Conservation (phyloP, 1,139 yeast species). For the Meyerozyma guilliermondii region DNA sequence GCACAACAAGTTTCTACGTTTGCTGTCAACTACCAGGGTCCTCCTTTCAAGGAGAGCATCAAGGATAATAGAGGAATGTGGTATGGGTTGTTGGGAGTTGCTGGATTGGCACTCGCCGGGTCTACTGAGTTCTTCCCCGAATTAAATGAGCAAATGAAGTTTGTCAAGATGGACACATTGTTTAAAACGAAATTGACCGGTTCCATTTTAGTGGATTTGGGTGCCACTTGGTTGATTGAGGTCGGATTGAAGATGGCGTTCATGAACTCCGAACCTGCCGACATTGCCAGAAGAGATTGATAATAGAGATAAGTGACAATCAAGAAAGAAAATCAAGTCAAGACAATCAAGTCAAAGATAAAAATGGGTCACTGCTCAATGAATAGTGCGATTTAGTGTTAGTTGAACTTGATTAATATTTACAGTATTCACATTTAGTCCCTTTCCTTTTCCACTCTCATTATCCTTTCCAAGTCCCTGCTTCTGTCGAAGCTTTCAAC, state of each 20-base stretch:
- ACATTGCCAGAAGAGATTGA: constrained; percentile 60
- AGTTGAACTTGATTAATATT: constrained; percentile 2
- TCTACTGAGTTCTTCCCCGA: constrained; percentile 96
- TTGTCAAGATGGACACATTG: constrained; percentile 75
- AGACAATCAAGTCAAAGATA: too few relatives aligned
- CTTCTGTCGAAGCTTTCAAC: constrained; percentile 23
- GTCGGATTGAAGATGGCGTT: constrained; percentile 72
- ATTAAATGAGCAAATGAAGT: constrained; percentile 82
- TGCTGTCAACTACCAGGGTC: constrained; percentile 96
- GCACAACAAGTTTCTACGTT: constrained; percentile 97
- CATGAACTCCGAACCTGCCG: constrained; percentile 89
- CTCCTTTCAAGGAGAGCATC: constrained; percentile 92
- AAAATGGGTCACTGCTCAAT: too few relatives aligned
- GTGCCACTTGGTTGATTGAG: constrained; percentile 77
- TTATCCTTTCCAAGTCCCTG: constrained; percentile 15
- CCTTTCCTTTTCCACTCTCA: constrained; percentile 7
- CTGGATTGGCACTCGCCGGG: constrained; percentile 82
- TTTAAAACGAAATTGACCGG: constrained; percentile 77
- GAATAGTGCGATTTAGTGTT: too few relatives aligned
- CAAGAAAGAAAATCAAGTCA: too few relatives aligned
- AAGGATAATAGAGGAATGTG: constrained; percentile 94
- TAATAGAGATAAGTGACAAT: constrained; percentile 1
- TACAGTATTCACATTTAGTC: too few relatives aligned
- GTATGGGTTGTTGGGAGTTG: constrained; percentile 89
- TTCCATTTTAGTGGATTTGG: constrained; percentile 72